Base-by-base conservation (phyloP, 2,329 filamentous ascomycete genomes). In the Balansia obtecta region DNA sequence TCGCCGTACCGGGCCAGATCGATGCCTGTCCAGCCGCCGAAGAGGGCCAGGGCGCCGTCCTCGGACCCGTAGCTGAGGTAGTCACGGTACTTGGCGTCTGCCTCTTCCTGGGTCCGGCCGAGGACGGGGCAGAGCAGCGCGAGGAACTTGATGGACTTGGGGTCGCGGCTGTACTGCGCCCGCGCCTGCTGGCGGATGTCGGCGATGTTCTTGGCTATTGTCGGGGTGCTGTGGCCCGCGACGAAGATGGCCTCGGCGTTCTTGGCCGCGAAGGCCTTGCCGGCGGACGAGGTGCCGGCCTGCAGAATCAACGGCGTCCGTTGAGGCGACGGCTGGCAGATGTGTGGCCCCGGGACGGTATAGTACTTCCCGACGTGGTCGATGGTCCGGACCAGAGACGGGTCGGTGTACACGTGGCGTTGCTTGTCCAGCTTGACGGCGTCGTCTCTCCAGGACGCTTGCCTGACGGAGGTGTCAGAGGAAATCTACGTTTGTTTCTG, bases 21-120 rank as follows among this genome's bases (percentile, higher is more conserved):
- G 45, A 83, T 81, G 0, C 81, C 81, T 0, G 80, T 83, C 79
- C 80, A 84, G 0, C 81, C 81, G 2, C 81, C 79, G 55, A 85
- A 85, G 2, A 85, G 63, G 0, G 80, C 79, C 46, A 84, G 60
- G 0, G 80, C 80, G 4, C 80, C 82, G 51, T 83, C 81, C 41
- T 76, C 70, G 2, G 75, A 76, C 0, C 76, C 81, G 55, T 82
- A 74, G 45, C 70, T 71, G 1, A 75, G 66, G 45, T 76, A 75
- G 20, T 81, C 74, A 2, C 68, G 58, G 52, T 79, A 79, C 52
- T 63, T 66, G 3, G 56, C 58, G 13, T 74, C 63, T 0, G 82
- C 81, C 56, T 80, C 77, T 43, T 79, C 76, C 51, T 79, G 71
- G 0, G 80, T 83, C n/a, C 66, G 67, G 0, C 75, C 81, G 1